These are phyloP conservation scores for Pelargonium nanum DNA, from an alignment of 345 rosid species.

Conservation along the genomic window DNA sequence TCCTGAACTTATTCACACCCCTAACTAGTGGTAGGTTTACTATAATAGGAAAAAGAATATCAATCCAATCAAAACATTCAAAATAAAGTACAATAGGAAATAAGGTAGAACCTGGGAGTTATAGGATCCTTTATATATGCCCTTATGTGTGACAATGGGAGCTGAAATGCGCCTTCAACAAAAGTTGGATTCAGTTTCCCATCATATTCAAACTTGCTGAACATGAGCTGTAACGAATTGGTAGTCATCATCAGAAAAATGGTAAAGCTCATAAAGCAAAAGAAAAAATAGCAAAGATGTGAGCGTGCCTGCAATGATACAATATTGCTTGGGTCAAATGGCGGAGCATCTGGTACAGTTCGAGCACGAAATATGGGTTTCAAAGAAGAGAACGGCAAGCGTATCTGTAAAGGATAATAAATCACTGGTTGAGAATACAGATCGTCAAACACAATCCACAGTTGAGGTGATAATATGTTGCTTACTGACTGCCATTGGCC, in stretches of 20 bases:
- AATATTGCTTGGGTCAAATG: slow-evolving; percentile 59
- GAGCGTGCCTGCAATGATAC: slow-evolving; percentile 65
- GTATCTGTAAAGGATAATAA: slow-evolving; percentile 30
- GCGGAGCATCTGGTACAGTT: slow-evolving; percentile 64
- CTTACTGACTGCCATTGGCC: slow-evolving; percentile 91
- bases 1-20: too few species aligned
- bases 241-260: neutral
- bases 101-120: slow-evolving; percentile 53
- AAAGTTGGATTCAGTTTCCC: slow-evolving; percentile 87
- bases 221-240: slow-evolving; percentile 61
- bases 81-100: neutral
- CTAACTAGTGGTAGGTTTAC: neutral
- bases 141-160: slow-evolving; percentile 55
- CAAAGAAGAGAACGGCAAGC: slow-evolving; percentile 67
- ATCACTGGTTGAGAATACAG: slow-evolving; percentile 3
- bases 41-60: neutral
- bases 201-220: slow-evolving; percentile 94
- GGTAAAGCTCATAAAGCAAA: neutral
- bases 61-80: neutral
- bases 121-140: slow-evolving; percentile 66
- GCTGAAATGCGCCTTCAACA: slow-evolving; percentile 75
- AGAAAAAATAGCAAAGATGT: neutral
- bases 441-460: neutral
- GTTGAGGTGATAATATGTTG: slow-evolving; percentile 4
- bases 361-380: slow-evolving; percentile 81